A percentile compares a stretch with the other conserved stretches of the same genome.
phyloP scores from a whole-genome alignment of 192 early-diverging fungal species.

The Backusella circina region DNA sequence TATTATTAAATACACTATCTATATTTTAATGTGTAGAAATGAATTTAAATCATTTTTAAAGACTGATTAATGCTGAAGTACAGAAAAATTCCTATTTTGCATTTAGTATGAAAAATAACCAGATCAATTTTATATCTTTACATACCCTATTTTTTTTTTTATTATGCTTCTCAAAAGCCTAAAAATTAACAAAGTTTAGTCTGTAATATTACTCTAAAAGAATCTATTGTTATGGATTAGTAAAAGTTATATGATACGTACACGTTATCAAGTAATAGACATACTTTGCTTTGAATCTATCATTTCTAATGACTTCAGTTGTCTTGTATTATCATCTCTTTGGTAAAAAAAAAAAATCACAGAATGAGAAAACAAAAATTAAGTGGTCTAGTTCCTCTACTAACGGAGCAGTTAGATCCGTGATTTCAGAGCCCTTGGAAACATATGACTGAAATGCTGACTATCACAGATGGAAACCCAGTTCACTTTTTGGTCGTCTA shows the following conservation, averaged over 20 bases:
- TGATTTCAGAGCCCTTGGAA: background rate
- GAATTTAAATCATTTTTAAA: background rate
- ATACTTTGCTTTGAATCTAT: background rate
- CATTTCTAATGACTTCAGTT: background rate
- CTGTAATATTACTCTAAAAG: background rate
- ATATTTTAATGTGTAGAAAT: background rate
- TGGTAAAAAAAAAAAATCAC: background rate
- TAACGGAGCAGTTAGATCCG: background rate
- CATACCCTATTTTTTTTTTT: background rate
- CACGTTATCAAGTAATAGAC: too few relatives aligned
- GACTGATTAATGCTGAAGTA: background rate
- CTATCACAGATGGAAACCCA: background rate
- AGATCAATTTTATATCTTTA: background rate
- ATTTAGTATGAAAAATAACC: background rate
- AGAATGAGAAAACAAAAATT: background rate
- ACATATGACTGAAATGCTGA: background rate
- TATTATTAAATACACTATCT: background rate
- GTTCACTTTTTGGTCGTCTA: too few relatives aligned
- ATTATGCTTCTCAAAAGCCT: background rate
- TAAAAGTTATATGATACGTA: background rate
- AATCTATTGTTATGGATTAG: background rate
- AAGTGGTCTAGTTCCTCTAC: background rate
- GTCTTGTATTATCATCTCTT: background rate
- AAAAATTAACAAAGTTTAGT: background rate
- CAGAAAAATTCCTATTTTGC: background rate